Evolutionary conservation across 1,284 basidiomycete genomes (phyloP), one percentile per base, ranked within the genome.

Genomic region (Heterobasidion parviporum): DNA sequence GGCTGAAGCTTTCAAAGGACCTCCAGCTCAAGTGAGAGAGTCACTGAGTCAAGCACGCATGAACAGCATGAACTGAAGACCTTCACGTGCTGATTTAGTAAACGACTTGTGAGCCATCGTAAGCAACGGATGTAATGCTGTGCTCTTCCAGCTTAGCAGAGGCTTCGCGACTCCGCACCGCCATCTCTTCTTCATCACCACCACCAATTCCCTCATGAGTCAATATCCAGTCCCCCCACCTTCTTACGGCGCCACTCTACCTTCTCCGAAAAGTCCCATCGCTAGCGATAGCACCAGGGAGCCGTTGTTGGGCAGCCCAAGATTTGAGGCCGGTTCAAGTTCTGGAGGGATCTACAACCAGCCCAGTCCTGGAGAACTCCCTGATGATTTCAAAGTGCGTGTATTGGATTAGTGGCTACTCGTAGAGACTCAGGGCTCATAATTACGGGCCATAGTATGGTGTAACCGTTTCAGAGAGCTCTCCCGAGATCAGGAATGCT

Each of bases 321-420:
- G 67, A 50, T 58, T 51, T 8, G 36, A 38, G 4, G 55, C 75
- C 69, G 66, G 77, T 63, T 70, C 74, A 50, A 78, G 77, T 57
- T 69, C 66, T 34, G 68, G 65, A 14, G 74, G 77, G 36, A 83
- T 83, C 63, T 88, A 79, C 62, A 77, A 90, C 68, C 87, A 90
- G 63, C 85, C 88, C n/a, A 74, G 70, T 20, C 70, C 70, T 51
- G 85, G 76, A 50, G 89, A 90, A 63, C 64, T 91, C 56, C 89
- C 89, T 2, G 89, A 92, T 66, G 89, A 92, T 68, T 92, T 92
- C 79, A 88, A 91, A 80, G 88, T 87, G 59, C 43, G 70, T 66
- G 10, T 18, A n/a, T 52, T 47, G 6, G 26, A 26, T 26, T 54
- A n/a, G 32, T 53, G 36, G 35, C 51, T 14, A 7, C 26, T 32